Evolutionary conservation across 495 filamentous ascomycete genomes (phyloP).

Genomic region (Pseudevernia furfuracea): DNA sequence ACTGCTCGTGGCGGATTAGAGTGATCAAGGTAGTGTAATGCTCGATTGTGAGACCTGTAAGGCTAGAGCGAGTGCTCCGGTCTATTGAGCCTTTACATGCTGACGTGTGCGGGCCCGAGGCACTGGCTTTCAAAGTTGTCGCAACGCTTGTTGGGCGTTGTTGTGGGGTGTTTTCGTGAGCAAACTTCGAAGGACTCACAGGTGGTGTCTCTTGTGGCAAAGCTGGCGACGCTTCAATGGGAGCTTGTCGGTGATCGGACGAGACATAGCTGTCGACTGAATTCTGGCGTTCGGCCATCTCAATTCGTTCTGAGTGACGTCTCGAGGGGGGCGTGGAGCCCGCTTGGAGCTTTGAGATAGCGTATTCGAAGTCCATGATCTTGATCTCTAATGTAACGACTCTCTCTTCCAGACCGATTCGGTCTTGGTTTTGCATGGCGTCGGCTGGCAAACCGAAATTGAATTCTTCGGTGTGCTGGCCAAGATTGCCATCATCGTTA

Average conservation of each 20-base stretch:
- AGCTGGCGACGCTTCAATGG: constrained; percentile 15
- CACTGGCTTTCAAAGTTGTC: constrained; percentile 23
- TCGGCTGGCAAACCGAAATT: constrained; percentile 39
- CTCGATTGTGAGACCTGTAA: constrained; percentile 43
- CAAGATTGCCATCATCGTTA: constrained; percentile 30
- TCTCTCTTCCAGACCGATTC: constrained; percentile 43
- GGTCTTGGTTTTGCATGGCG: constrained; percentile 41
- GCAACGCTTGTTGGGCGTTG: constrained; percentile 25
- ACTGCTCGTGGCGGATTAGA: constrained; percentile 50
- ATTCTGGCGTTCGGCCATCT: constrained; percentile 9
- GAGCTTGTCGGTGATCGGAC: constrained; percentile 12
- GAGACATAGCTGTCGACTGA: constrained; percentile 14
- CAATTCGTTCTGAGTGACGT: constrained; percentile 12
- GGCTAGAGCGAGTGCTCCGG: constrained; percentile 17
- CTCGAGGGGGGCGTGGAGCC: constrained; percentile 13
- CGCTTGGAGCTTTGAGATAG: constrained; percentile 46
- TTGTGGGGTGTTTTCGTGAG: constrained; percentile 10
- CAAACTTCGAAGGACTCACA: constrained; percentile 10
- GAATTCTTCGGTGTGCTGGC: constrained; percentile 32
- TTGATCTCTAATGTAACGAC: constrained; percentile 48
- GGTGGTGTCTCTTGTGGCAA: constrained; percentile 19
- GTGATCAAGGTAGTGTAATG: constrained; percentile 50
- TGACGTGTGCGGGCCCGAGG: constrained; percentile 1
- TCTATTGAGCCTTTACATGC: constrained; percentile 17
- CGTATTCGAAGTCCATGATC: constrained; percentile 49